Percentiles rank a stretch among this genome's conserved stretches.
These are phyloP conservation scores for Kodamaea neixiangensis DNA, from an alignment of 805 yeast genomes.

Conservation along the genomic window DNA sequence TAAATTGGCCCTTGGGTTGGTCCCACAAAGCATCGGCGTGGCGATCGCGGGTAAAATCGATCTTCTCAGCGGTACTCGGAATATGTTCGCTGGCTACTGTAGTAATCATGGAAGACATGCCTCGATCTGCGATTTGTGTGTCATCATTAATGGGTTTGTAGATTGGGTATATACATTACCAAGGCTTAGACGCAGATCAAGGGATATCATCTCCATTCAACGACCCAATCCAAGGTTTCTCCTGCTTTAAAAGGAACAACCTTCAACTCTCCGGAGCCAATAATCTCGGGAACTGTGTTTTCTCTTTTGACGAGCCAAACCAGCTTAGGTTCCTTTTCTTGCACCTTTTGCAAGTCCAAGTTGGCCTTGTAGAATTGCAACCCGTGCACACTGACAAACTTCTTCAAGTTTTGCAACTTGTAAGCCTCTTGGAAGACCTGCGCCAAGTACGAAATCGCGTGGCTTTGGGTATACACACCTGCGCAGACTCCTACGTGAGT, in stretches of 20 bases:
- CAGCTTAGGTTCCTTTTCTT: constrained; percentile 39
- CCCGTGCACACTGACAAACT: constrained; percentile 78
- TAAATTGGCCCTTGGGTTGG: too few species aligned
- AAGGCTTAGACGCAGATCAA: background rate
- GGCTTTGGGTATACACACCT: constrained; percentile 93
- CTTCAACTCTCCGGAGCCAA: constrained; percentile 46
- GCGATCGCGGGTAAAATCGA: too few species aligned
- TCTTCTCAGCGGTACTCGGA: too few species aligned
- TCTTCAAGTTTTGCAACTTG: constrained; percentile 64
- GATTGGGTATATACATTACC: too few species aligned
- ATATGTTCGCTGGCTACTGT: too few species aligned
- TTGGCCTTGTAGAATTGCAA: constrained; percentile 65
- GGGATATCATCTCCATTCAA: constrained; percentile 61
- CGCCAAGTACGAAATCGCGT: constrained; percentile 81
- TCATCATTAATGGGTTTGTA: too few species aligned
- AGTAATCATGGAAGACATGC: too few species aligned
- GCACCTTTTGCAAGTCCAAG: constrained; percentile 35
- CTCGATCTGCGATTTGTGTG: too few species aligned
- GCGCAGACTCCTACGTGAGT: constrained; percentile 88
- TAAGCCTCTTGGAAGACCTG: constrained; percentile 73
- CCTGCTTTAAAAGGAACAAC: constrained; percentile 89
- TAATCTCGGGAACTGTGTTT: constrained; percentile 58
- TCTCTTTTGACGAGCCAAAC: constrained; percentile 57
- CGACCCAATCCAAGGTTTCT: constrained; percentile 65
- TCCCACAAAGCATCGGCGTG: too few species aligned